These are phyloP conservation scores for Gossypium thurberi DNA, from an alignment of 345 rosid genomes.

Conservation along the genomic window DNA sequence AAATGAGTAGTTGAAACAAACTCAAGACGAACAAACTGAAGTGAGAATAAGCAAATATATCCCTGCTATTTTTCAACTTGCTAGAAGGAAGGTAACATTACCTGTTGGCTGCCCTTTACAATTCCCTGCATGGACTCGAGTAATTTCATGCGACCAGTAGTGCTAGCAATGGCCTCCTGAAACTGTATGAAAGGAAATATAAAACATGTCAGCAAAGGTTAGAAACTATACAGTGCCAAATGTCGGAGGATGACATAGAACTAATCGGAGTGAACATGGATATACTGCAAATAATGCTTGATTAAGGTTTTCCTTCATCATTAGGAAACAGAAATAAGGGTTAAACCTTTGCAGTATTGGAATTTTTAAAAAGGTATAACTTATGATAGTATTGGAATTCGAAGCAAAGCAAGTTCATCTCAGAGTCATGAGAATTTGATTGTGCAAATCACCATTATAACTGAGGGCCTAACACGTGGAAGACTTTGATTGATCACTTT, in stretches of 20 bases:
- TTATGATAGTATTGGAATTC: neutral
- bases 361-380: neutral
- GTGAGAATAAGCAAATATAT: neutral
- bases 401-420: neutral
- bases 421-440: neutral
- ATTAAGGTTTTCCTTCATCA: neutral
- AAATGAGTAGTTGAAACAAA: neutral
- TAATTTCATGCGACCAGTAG: slow-evolving; percentile 59
- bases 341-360: neutral
- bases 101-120: slow-evolving; percentile 77
- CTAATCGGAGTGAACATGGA: neutral
- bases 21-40: neutral
- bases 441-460: neutral
- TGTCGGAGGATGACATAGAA: neutral
- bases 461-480: neutral
- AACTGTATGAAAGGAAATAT: slow-evolving; percentile 36
- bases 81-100: slow-evolving; percentile 11
- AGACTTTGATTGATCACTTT: neutral
- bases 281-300: neutral
- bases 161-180: slow-evolving; percentile 61
- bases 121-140: slow-evolving; percentile 79
- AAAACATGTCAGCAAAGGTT: slow-evolving; percentile 7
- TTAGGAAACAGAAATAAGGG: neutral
- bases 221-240: neutral
- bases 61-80: neutral